Evolutionary conservation across 148 eudicot species (phyloP), one percentile per base, ranked within the genome.

Genomic region (Selenicereus undatus): DNA sequence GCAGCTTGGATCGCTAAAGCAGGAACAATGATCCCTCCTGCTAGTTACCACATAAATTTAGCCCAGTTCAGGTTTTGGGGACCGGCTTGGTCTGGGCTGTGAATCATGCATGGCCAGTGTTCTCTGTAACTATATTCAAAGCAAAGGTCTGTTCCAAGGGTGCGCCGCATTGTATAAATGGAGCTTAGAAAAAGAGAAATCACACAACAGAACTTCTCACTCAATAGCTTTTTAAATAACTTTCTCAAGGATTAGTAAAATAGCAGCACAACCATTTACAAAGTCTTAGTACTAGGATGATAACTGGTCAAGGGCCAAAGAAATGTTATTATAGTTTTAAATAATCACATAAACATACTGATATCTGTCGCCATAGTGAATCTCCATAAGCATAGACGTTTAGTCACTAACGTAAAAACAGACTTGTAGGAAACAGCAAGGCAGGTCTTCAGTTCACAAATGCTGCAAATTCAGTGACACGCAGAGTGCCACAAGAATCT

Each of bases 401-500:
- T 56, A 56, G n/a, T 18, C n/a, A n/a, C n/a, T 24, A 13, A 24
- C 29, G 29, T 26, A 64, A n/a, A 1, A 24, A 64, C 17, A 22
- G 29, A 64, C 26, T 11, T n/a, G 17, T 27, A 66, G 71, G 3
- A 11, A 64, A 26, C 0, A 27, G 64, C 14, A 66, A 27, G 35
- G 10, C 11, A 27, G 68, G 68, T 62, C 68, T 62, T 8, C 9
- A 9, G 68, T 62, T 66, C 71, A 66, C 71, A 26, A 27, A 66
- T 66, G 71, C 18, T 32, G 52, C 77, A 74, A 13, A 64, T 7
- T 60, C 51, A 30, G 72, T 48, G 3, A 43, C 36, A 7, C n/a
- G n/a, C 16, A 11, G 11, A 56, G 16, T 11, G 24, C 11, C 60
- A 58, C 51, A 60, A 75, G 77, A 62, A 76, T 32, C 91, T 90